Percentiles rank a stretch among this genome's conserved stretches.
phyloP scores from a whole-genome alignment of 805 yeast species.

The Candida wancherniae region DNA sequence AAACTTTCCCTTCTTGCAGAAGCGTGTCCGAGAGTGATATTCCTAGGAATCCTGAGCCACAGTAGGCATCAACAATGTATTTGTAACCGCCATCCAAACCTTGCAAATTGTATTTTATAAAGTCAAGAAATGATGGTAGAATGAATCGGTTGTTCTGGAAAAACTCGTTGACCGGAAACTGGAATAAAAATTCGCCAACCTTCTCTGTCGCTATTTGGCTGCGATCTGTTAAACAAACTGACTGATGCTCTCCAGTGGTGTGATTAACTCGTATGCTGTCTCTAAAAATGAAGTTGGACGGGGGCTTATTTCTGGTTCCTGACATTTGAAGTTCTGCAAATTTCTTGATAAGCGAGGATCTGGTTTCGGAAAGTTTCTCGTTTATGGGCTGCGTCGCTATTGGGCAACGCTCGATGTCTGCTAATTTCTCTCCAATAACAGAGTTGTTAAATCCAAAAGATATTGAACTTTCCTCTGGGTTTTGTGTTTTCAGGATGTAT shows the following conservation, averaged over 20 bases:
- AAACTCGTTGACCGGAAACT: conserved; percentile 36
- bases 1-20: conserved; percentile 29
- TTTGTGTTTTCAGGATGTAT: conserved; percentile 12
- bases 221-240: conserved; percentile 24
- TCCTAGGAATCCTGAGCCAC: conserved; percentile 45
- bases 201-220: conserved; percentile 30
- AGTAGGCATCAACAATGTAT: conserved; percentile 39
- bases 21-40: conserved; percentile 29
- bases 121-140: conserved; percentile 32
- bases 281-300: conserved; percentile 25
- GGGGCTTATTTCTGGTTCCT: conserved; percentile 2
- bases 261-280: conserved; percentile 29
- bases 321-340: conserved; percentile 6
- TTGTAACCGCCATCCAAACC: conserved; percentile 14
- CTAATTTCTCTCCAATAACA: conserved; percentile 17
- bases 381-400: conserved; percentile 34
- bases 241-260: conserved; percentile 25
- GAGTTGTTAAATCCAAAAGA: conserved; percentile 31
- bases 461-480: conserved; percentile 7
- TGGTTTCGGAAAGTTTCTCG: conserved; percentile 16
- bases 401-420: conserved; percentile 35
- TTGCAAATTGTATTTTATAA: conserved; percentile 17
- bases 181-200: conserved; percentile 32
- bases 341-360: conserved; percentile 9
- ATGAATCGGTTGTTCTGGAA: conserved; percentile 44